Evolutionary conservation across 345 rosid genomes (phyloP).

Genomic region (Erodium maritimum): DNA sequence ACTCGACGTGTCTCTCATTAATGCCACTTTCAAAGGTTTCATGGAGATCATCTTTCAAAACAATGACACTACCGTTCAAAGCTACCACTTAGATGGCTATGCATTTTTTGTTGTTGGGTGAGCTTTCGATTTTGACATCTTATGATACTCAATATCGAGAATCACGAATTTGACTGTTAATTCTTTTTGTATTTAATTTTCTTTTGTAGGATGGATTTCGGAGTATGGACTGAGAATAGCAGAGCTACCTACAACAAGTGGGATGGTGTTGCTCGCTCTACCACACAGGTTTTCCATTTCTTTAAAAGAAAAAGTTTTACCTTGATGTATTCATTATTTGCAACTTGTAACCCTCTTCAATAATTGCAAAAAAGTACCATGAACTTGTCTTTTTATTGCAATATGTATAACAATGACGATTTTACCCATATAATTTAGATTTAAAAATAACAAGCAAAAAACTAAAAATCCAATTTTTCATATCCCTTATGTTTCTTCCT

Average conservation of each 20-base stretch:
- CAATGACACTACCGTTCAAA: constrained; percentile 57
- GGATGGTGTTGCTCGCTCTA: constrained; percentile 82
- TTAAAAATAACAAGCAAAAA: no score
- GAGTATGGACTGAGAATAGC: constrained; percentile 89
- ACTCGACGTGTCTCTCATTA: constrained; percentile 75
- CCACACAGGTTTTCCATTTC: constrained; percentile 48
- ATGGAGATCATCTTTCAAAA: constrained; percentile 90
- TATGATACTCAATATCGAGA: no score
- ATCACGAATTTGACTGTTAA: not conserved
- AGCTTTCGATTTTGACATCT: constrained; percentile 22
- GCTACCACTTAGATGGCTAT: constrained; percentile 91
- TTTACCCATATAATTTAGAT: no score
- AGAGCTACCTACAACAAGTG: constrained; percentile 77
- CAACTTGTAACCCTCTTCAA: not conserved
- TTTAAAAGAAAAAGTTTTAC: no score
- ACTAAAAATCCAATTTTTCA: no score
- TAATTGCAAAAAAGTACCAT: no score
- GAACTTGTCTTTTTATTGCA: no score
- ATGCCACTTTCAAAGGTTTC: constrained; percentile 77
- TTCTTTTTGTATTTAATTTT: constrained; percentile 3
- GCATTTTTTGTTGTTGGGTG: constrained; percentile 91
- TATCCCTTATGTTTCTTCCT: no score
- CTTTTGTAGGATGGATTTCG: constrained; percentile 71
- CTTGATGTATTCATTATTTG: not conserved
- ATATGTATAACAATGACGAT: no score